Evolutionary conservation across 306 rosid genomes (phyloP), one percentile per base, ranked within the genome.

Genomic region (Glycine soja): DNA sequence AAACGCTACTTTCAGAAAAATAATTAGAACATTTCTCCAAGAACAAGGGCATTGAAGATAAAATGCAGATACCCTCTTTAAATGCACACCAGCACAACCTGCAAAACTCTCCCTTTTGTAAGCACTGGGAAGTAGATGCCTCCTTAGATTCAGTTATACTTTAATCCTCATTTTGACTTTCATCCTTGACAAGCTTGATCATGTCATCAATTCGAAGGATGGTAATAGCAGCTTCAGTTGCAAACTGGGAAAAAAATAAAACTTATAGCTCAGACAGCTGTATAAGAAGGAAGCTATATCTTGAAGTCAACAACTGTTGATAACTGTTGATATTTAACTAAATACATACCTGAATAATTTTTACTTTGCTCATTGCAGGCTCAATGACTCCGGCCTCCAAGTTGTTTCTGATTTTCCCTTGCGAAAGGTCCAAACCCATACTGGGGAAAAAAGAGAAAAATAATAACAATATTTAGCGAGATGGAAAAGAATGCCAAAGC

Each of bases 311-410:
- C n/a, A 3, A 59, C 57, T 13, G 16, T 51, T 47, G 6, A 50
- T 56, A 3, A 59, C 57, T 13, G 16, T 51, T 47, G 6, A 50
- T 56, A 30, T 7, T 36, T 42, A 76, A 66, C 70, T 11, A 43
- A 16, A 34, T 9, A 62, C 48, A 16, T 78, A 91, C 99, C 97
- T 95, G 98, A 85, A 95, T 90, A 83, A 95, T 93, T 88, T 95
- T 95, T 59, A 95, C 91, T 91, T 95, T 95, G 88, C 99, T 95
- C 99, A 95, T 95, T 72, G 98, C 98, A 16, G 99, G 99, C 81
- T 95, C 99, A 76, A 95, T 93, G 82, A 95, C 99, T 82, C 99
- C 99, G n/a, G 99, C 98, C 64, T 95, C 98, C 79, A 95, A 86
- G 92, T 95, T 95, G 88, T 95, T 91, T 10, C 97, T 89, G 18